Evolutionary conservation across 176 grass and related monocot genomes (phyloP).

Genomic region (Eleusine coracana): DNA sequence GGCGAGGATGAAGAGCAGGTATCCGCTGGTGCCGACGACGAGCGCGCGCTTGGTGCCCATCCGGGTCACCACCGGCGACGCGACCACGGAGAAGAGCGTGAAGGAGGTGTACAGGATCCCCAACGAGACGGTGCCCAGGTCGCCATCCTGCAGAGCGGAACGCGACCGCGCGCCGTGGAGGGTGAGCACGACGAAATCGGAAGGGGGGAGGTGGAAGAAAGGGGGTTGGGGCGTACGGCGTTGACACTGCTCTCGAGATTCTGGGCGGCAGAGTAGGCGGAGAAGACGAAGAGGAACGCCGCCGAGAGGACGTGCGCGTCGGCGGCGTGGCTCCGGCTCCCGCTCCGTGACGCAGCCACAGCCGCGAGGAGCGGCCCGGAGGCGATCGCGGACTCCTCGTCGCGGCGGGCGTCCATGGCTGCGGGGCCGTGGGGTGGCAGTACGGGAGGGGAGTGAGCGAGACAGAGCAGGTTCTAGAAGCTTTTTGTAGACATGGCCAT

Average conservation of each 20-base stretch:
- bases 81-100: conserved; percentile 69
- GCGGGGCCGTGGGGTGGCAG: not conserved
- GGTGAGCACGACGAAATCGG: not conserved
- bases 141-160: conserved; percentile 51
- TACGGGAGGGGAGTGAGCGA: not conserved
- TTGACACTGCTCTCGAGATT: conserved; percentile 90
- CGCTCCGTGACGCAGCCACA: not conserved
- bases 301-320: conserved; percentile 72
- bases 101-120: conserved; percentile 82
- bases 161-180: not conserved
- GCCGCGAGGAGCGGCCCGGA: conserved; percentile 28
- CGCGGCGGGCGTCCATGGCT: conserved; percentile 40
- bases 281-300: conserved; percentile 94
- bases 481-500: conserved; percentile 21
- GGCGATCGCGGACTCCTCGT: conserved; percentile 34
- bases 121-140: conserved; percentile 72
- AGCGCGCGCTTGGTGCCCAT: conserved; percentile 71
- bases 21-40: conserved; percentile 75
- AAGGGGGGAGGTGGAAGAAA: not conserved
- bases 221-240: conserved; percentile 35
- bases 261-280: conserved; percentile 74
- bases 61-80: conserved; percentile 59
- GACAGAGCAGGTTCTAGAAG: conserved; percentile 19
- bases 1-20: conserved; percentile 81
- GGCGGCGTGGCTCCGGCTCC: conserved; percentile 47